A percentile compares a stretch with the other conserved stretches of the same genome.
Conservation (phyloP, 176 grass and related monocot genomes). For the Musa troglodytarum region DNA sequence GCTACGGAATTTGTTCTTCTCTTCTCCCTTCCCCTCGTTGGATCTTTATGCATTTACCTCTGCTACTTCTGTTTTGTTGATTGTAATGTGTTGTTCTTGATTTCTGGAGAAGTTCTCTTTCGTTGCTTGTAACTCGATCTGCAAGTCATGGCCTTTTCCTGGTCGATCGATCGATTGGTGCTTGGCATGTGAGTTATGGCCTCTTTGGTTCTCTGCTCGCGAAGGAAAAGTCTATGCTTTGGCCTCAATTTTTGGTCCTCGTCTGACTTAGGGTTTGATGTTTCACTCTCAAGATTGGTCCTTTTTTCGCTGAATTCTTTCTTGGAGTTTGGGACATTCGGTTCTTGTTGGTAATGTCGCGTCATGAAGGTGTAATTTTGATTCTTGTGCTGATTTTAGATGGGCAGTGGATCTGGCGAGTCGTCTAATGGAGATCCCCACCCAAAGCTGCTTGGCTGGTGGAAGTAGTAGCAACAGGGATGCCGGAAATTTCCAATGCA, state of each 20-base stretch:
- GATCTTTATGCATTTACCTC: neutral
- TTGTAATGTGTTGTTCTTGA: neutral
- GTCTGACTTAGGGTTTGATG: neutral
- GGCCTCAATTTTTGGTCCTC: no score
- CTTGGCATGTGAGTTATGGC: no score
- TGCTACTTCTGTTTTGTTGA: neutral
- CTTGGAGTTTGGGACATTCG: neutral
- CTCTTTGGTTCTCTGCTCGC: no score
- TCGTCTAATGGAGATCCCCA: neutral
- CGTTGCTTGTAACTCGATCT: neutral
- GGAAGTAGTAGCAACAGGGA: neutral
- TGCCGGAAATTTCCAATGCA: conserved; percentile 8
- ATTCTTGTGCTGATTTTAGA: neutral
- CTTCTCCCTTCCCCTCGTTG: neutral
- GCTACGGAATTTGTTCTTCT: neutral
- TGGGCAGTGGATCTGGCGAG: conserved; percentile 1
- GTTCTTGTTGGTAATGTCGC: neutral
- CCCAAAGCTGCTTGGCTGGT: neutral
- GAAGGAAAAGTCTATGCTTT: no score
- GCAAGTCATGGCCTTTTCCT: neutral
- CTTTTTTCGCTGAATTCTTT: neutral
- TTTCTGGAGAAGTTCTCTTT: neutral
- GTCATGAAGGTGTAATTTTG: neutral
- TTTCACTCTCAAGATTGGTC: neutral
- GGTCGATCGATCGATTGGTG: neutral